Evolutionary conservation across 75 land plant species (phyloP), one percentile per base, ranked within the genome.

Genomic region (Isoetes taiwanensis): DNA sequence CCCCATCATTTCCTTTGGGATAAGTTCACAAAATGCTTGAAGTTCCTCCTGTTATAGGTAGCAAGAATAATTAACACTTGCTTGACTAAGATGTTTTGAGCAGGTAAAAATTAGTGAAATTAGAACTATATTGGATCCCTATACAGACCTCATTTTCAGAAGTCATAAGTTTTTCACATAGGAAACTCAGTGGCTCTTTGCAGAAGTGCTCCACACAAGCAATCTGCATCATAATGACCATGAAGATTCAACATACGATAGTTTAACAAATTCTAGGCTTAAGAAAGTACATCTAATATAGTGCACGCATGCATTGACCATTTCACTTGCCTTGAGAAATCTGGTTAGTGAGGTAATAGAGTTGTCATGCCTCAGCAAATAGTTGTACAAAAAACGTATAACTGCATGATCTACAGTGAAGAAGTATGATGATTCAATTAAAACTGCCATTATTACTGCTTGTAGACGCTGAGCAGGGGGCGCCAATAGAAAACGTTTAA

Each of bases 251-350:
- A n/a, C n/a, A n/a, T n/a, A n/a, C n/a, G n/a, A n/a, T n/a, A n/a
- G n/a, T n/a, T n/a, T n/a, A n/a, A n/a, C n/a, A n/a, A n/a, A n/a
- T n/a, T n/a, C n/a, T n/a, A n/a, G n/a, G n/a, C n/a, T n/a, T n/a
- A n/a, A n/a, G n/a, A n/a, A n/a, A n/a, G n/a, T 57, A n/a, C 48
- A 37, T 2, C 26, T 32, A 33, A 46, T 9, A 26, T 14, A 27
- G 10, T 2, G 37, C 11, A 41, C 25, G n/a, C n/a, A n/a, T n/a
- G n/a, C n/a, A n/a, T n/a, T n/a, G n/a, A n/a, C n/a, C n/a, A n/a
- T n/a, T n/a, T n/a, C n/a, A n/a, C n/a, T 16, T 14, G 84, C 96
- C 96, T 84, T 89, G 23, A 89, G 61, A 59, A 81, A 79, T 65
- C 74, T 84, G 26, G 81, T 55, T 54, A 89, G 79, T 32, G 80